Evolutionary conservation across 169 alveolate species (phyloP).

Genomic region (Cystoisospora suis): DNA sequence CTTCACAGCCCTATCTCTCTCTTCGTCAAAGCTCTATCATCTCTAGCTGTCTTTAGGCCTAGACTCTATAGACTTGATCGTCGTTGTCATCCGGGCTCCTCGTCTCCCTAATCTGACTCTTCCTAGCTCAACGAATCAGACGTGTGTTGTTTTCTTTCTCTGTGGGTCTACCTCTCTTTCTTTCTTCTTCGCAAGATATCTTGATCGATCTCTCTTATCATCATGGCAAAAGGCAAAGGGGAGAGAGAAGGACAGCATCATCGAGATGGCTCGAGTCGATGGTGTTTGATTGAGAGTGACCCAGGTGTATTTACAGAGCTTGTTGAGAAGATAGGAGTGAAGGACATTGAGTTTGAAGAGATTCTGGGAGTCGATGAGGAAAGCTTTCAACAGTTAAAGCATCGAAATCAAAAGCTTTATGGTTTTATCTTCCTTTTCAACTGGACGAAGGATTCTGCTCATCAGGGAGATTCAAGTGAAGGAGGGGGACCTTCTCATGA

Average conservation of each 20-base stretch:
- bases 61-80: too few species aligned
- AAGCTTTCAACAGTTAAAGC: constrained; percentile 47
- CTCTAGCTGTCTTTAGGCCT: too few species aligned
- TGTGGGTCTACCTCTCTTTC: too few species aligned
- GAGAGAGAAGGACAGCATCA: not conserved
- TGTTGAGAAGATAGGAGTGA: constrained; percentile 87
- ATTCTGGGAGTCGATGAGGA: constrained; percentile 83
- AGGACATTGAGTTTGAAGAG: constrained; percentile 90
- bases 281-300: constrained; percentile 94
- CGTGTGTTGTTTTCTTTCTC: too few species aligned
- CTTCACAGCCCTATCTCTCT: too few species aligned
- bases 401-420: constrained; percentile 49
- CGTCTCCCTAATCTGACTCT: too few species aligned
- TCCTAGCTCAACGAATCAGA: too few species aligned
- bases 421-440: constrained; percentile 86
- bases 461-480: not conserved
- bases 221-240: not conserved
- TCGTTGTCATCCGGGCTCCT: too few species aligned
- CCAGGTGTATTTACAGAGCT: constrained; percentile 95
- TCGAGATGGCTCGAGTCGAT: constrained; percentile 45
- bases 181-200: too few species aligned
- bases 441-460: constrained; percentile 73
- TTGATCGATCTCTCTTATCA: too few species aligned
- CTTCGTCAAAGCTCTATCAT: too few species aligned
- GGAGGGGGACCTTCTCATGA: not conserved